These are phyloP conservation scores for Acanthamoeba sp. DNA, from an alignment of 208 protist genomes.

Conservation along the genomic window DNA sequence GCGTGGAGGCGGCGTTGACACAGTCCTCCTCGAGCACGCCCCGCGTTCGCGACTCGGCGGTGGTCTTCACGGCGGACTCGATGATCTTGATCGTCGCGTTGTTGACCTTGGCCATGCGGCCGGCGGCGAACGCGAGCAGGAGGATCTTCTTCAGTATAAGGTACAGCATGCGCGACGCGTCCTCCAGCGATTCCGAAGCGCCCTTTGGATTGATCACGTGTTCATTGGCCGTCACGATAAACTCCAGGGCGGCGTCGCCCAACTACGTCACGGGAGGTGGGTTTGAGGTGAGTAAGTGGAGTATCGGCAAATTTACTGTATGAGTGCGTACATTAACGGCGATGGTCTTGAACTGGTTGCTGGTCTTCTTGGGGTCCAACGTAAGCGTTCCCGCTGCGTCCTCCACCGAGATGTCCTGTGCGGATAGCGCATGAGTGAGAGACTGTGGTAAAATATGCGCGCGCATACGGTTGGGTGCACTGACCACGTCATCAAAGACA, in stretches of 20 bases:
- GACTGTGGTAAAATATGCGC: no score
- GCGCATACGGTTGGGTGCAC: background rate
- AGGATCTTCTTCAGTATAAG: slow-evolving; percentile 41
- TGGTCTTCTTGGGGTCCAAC: slow-evolving; percentile 23
- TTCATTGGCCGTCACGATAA: slow-evolving; percentile 75
- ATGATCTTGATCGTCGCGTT: slow-evolving; percentile 55
- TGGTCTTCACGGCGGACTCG: slow-evolving; percentile 25
- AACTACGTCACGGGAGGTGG: background rate
- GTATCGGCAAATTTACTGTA: background rate
- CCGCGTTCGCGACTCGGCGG: slow-evolving; percentile 41
- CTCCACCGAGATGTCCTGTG: background rate
- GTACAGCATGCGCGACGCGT: slow-evolving; percentile 23
- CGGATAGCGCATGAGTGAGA: no score
- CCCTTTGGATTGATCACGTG: slow-evolving; percentile 56
- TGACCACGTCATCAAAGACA: slow-evolving; percentile 4
- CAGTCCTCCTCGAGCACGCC: slow-evolving; percentile 65
- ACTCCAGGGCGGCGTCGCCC: slow-evolving; percentile 72
- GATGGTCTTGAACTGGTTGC: slow-evolving; percentile 30
- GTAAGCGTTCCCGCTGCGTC: background rate
- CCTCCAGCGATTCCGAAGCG: slow-evolving; percentile 49
- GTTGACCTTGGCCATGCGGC: slow-evolving; percentile 47
- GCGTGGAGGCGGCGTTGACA: slow-evolving; percentile 31
- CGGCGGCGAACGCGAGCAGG: background rate
- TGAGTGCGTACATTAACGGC: slow-evolving; percentile 24
- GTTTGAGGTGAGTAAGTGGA: background rate